Evolutionary conservation across 441 rosid species (phyloP).

Genomic region (Viola pubescens): DNA sequence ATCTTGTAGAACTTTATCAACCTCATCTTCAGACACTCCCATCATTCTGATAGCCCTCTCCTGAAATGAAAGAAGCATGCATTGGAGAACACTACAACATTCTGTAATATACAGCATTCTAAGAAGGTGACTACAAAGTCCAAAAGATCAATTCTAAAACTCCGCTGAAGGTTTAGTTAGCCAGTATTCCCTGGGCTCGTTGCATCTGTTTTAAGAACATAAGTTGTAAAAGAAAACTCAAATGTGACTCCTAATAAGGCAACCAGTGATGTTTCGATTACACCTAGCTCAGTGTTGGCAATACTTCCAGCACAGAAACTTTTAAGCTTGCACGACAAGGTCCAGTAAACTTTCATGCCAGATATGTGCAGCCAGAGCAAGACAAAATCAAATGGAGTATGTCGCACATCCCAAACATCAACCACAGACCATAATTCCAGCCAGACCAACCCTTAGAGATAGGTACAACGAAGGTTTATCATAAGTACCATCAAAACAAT

Average conservation of each 20-base stretch:
- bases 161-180: neutral
- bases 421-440: neutral
- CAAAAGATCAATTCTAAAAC: neutral
- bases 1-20: conserved; percentile 42
- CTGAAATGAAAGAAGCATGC: conserved; percentile 27
- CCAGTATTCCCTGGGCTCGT: no score
- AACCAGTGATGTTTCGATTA: no score
- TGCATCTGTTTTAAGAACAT: no score
- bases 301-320: no score
- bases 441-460: neutral
- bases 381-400: no score
- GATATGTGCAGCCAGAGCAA: no score
- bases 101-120: neutral
- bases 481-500: neutral
- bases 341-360: no score
- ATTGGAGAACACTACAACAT: conserved; percentile 1
- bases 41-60: conserved; percentile 76
- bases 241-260: no score
- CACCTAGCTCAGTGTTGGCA: no score
- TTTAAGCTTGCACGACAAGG: no score
- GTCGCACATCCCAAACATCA: neutral
- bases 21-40: conserved; percentile 78
- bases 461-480: no score
- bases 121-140: neutral
- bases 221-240: no score